Conservation (phyloP, 2,329 filamentous ascomycete genomes). For the Aspergillus sp. region DNA sequence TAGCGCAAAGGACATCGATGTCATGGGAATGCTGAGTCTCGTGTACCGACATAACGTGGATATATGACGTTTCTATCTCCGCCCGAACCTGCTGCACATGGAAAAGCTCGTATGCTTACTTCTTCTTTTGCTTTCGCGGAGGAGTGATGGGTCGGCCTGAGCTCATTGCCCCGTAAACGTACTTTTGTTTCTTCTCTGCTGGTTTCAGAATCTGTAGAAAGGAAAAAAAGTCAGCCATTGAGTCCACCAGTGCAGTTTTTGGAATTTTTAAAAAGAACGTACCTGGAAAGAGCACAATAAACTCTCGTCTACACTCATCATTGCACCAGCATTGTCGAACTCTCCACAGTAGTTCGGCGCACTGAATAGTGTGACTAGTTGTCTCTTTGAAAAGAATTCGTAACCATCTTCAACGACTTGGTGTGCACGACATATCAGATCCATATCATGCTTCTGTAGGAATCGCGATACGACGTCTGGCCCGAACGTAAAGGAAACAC, state of each 20-base stretch:
- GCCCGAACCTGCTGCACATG: conserved; percentile 87
- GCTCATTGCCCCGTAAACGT: conserved; percentile 75
- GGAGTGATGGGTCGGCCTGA: conserved; percentile 69
- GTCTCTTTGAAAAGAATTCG: conserved; percentile 98
- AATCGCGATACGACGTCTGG: conserved; percentile 97
- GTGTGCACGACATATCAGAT: conserved; percentile 96
- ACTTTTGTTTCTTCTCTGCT: conserved; percentile 99
- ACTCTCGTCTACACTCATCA: conserved; percentile 99
- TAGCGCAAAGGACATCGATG: conserved; percentile 26
- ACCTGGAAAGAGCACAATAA: conserved; percentile 99
- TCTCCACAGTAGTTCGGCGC: conserved; percentile 99
- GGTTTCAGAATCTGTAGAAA: conserved; percentile 87
- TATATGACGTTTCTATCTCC: conserved; percentile 63
- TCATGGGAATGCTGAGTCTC: conserved; percentile 28
- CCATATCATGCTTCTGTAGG: conserved; percentile 99
- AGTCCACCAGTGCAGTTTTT: neutral
- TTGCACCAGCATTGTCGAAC: conserved; percentile 98
- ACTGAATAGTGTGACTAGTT: conserved; percentile 95
- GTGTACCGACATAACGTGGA: conserved; percentile 26
- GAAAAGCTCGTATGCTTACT: conserved; percentile 70
- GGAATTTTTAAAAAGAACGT: conserved; percentile 23
- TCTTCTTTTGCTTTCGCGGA: conserved; percentile 70
- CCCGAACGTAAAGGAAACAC: conserved; percentile 97
- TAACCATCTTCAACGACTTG: conserved; percentile 99
- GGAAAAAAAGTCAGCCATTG: conserved; percentile 15